Base-by-base conservation (phyloP, 345 rosid species). In the Rhodamnia rubescens region DNA sequence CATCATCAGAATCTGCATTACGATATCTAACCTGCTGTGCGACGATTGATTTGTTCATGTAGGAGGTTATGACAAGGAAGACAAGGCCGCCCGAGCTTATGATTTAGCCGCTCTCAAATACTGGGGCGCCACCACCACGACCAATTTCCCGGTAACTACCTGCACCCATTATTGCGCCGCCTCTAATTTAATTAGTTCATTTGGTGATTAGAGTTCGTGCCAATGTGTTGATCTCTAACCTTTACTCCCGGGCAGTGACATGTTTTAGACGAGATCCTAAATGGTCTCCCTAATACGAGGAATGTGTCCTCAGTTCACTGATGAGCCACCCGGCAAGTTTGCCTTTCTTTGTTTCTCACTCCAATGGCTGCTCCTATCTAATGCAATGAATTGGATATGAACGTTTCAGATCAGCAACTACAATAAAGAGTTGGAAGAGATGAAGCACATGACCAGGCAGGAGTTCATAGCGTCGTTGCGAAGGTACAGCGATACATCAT, bases 41-140 rank as follows among this genome's bases (percentile, higher is more conserved):
- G 78, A 69, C 20, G 26, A 56, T 40, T 80, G 32, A 86, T 84
- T 10, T n/a, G 55, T 58, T 6, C 56, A 83, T 85, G 15, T 83
- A 96, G 98, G 98, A 85, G 99, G 99, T 52, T 96, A 96, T 91
- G 99, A 96, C 88, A 95, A 95, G 88, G 99, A 96, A 93, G 99
- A 96, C 84, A 96, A 96, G 84, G 99, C 99, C 88, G 98, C 98
- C 57, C 92, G 97, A 87, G 94, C 99, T 87, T 96, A 96, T 81
- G 99, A 96, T 90, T 87, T 96, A 86, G 99, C 98, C 7, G 99
- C 99, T 82, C 90, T 96, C 20, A 96, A 96, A 88, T 96, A 96
- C 86, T 95, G 98, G 99, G 99, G 99, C 78, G 89, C 95, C 42
- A 94, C 98, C 40, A 93, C 98, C 16, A 95, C 99, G 5, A 96